These are phyloP conservation scores for Fraxinus floribunda DNA, from an alignment of 305 asterid genomes.

Conservation along the genomic window DNA sequence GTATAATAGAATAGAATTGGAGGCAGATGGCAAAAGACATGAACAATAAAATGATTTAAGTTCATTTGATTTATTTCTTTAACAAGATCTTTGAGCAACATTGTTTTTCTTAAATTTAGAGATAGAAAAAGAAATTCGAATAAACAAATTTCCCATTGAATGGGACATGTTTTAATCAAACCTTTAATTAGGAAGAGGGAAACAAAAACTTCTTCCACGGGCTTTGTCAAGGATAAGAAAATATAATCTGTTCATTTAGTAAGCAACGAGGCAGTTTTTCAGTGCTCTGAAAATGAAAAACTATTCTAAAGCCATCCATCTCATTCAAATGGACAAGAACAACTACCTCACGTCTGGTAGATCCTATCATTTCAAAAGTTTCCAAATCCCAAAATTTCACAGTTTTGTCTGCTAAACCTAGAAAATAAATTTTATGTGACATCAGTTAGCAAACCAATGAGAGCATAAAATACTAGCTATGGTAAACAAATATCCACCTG, in stretches of 20 bases:
- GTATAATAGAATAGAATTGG: background rate
- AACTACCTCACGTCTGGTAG: slow-evolving; percentile 72
- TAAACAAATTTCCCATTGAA: background rate
- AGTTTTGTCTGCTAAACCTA: slow-evolving; percentile 97
- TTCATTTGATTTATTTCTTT: slow-evolving; percentile 9
- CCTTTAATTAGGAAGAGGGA: background rate
- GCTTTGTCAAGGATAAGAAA: background rate
- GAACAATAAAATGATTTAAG: background rate
- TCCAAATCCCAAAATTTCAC: slow-evolving; percentile 98
- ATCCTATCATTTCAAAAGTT: slow-evolving; percentile 98
- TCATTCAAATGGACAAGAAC: slow-evolving; percentile 2
- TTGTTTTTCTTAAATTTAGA: background rate
- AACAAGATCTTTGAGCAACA: background rate
- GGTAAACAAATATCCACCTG: slow-evolving; percentile 50
- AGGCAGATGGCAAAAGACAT: background rate
- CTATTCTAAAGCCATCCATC: background rate
- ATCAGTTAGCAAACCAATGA: slow-evolving; percentile 1
- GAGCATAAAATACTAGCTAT: slow-evolving; percentile 4
- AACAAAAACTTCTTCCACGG: background rate
- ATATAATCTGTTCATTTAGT: background rate
- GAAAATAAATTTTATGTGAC: slow-evolving; percentile 22
- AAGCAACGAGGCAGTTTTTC: background rate
- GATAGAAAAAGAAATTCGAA: background rate
- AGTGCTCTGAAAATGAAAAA: background rate
- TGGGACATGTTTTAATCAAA: background rate